Conservation (phyloP, 306 rosid genomes). For the Cicer judaicum region DNA sequence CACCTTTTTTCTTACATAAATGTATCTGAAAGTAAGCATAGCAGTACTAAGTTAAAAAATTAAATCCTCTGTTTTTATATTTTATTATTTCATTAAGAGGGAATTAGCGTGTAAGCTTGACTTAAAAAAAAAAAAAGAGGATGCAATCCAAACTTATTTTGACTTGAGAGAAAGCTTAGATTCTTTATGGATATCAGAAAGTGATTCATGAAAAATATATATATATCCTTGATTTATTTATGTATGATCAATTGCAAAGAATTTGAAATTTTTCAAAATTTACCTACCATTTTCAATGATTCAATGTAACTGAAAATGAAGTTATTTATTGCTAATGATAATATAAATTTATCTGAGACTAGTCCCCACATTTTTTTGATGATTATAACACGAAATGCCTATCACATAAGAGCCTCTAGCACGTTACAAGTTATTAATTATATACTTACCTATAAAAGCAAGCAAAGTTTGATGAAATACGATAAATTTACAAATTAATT, state of each 20-base stretch:
- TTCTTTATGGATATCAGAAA: constrained; percentile 29
- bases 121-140: neutral
- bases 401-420: constrained; percentile 1
- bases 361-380: constrained; percentile 17
- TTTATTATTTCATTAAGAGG: neutral
- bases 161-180: constrained; percentile 25
- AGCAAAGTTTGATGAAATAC: constrained; percentile 24
- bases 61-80: neutral
- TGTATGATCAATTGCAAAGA: constrained; percentile 17
- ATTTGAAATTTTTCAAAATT: constrained; percentile 36
- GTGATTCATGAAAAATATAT: constrained; percentile 12
- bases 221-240: neutral
- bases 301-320: constrained; percentile 37
- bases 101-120: neutral
- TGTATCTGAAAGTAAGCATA: constrained; percentile 20
- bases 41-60: neutral
- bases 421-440: constrained; percentile 13
- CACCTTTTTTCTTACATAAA: constrained; percentile 3
- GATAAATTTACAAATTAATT: neutral
- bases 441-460: neutral
- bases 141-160: constrained; percentile 12
- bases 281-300: constrained; percentile 42
- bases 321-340: neutral
- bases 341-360: neutral
- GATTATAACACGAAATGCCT: neutral